Evolutionary conservation across 2,329 filamentous ascomycete species (phyloP).

Genomic region (Onygena corvina): DNA sequence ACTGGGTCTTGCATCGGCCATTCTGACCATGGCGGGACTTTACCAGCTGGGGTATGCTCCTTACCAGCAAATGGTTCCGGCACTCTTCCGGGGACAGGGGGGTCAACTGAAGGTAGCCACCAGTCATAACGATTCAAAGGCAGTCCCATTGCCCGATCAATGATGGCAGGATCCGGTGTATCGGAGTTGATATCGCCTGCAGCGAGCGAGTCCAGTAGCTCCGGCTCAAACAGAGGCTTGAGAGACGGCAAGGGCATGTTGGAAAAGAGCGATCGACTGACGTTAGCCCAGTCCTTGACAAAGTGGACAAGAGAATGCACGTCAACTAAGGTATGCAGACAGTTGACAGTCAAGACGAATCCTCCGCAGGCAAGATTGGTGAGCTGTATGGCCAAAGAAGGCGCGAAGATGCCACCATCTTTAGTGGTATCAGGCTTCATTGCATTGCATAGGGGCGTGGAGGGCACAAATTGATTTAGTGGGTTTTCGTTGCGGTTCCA

Average conservation of each 20-base stretch:
- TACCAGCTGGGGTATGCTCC: neutral
- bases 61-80: neutral
- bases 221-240: slow-evolving; percentile 15
- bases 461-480: neutral
- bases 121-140: slow-evolving; percentile 4
- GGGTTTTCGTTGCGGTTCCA: neutral
- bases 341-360: slow-evolving; percentile 32
- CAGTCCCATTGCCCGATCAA: neutral
- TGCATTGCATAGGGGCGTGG: neutral
- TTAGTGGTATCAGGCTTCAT: slow-evolving; percentile 17
- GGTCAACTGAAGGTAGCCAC: neutral
- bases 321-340: slow-evolving; percentile 38
- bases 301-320: slow-evolving; percentile 36
- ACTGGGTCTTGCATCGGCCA: slow-evolving; percentile 14
- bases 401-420: slow-evolving; percentile 19
- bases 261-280: slow-evolving; percentile 14
- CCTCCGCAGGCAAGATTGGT: slow-evolving; percentile 33
- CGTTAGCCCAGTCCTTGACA: slow-evolving; percentile 31
- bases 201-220: neutral
- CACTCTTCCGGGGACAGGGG: neutral
- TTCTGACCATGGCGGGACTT: neutral
- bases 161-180: neutral
- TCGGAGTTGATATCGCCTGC: neutral
- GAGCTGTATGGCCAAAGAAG: slow-evolving; percentile 31
- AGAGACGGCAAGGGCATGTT: slow-evolving; percentile 30